Evolutionary conservation across 768 basidiomycete genomes (phyloP), one percentile per base, ranked within the genome.

Genomic region (Tylopilus cervinicoccineus): DNA sequence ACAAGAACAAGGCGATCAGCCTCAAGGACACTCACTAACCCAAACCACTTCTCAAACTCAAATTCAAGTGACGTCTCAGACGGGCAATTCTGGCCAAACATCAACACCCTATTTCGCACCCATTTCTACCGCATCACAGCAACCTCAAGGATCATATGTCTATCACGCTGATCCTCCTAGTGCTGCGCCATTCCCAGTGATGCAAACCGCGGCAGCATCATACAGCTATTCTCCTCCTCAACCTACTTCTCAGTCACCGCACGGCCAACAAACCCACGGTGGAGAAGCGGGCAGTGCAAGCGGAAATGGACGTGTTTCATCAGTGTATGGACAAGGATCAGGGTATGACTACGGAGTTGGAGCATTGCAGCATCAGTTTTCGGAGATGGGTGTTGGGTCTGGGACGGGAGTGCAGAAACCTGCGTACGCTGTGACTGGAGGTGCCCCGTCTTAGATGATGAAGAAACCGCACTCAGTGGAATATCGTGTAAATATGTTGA

Each of bases 331-430:
- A 38, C 54, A 50, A 40, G 54, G 32, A 26, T 13, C 52, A 27
- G 61, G 52, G 11, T 61, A 62, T 27, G 62, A 66, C 23, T 55
- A 57, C n/a, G 51, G 52, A 19, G 54, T 61, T 17, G 62, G 53
- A 36, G 26, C 40, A 12, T 33, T 68, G 29, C 62, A 66, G 41
- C 55, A 65, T 20, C 65, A 67, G 5, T 65, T 68, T 36, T 63
- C 65, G 45, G 67, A 59, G 32, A 68, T 66, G 62, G 51, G 20
- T 26, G 53, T 68, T 29, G 58, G 51, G 13, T 31, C 60, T 38
- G 60, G 56, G 29, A 9, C 54, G 19, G 63, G 43, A 24, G 50
- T 45, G 23, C 63, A 57, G 33, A 59, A 63, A 34, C 59, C 55
- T 4, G 37, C 59, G 26, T 61, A 64, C 26, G 49, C 51, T 48